Conservation (phyloP, 2,329 filamentous ascomycete species). For the Aspergillus sp. region DNA sequence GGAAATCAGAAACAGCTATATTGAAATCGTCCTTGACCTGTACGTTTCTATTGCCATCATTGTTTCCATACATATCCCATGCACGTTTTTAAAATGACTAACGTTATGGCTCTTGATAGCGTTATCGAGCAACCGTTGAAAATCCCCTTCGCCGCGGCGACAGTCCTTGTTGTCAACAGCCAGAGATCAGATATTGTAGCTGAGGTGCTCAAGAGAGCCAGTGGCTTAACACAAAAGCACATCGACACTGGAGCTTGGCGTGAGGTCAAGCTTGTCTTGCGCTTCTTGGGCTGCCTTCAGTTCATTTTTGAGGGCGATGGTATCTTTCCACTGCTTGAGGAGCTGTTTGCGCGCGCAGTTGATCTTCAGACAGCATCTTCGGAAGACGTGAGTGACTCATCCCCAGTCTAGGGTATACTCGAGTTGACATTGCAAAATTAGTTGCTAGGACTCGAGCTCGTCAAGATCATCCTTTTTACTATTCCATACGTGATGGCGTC, state of each 20-base stretch:
- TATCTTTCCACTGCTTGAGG: slow-evolving; percentile 76
- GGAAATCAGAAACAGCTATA: slow-evolving; percentile 68
- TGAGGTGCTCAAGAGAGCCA: slow-evolving; percentile 63
- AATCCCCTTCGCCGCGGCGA: slow-evolving; percentile 87
- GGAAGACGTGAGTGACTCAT: slow-evolving; percentile 67
- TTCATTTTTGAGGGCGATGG: slow-evolving; percentile 76
- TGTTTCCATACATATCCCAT: background rate
- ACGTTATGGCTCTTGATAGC: slow-evolving; percentile 31
- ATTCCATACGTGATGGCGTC: slow-evolving; percentile 85
- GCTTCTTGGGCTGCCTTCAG: slow-evolving; percentile 85
- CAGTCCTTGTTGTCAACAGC: slow-evolving; percentile 74
- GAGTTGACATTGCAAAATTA: slow-evolving; percentile 26
- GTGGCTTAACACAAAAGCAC: slow-evolving; percentile 59
- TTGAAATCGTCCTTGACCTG: slow-evolving; percentile 71
- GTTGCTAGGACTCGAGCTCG: slow-evolving; percentile 71
- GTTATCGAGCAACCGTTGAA: slow-evolving; percentile 91
- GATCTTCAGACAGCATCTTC: slow-evolving; percentile 89
- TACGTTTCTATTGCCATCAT: slow-evolving; percentile 30
- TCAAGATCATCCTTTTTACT: slow-evolving; percentile 93
- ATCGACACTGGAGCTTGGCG: slow-evolving; percentile 77
- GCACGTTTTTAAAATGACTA: slow-evolving; percentile 1
- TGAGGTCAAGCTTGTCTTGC: slow-evolving; percentile 82
- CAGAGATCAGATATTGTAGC: slow-evolving; percentile 69
- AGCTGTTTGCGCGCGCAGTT: slow-evolving; percentile 86
- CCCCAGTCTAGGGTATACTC: background rate